phyloP scores from a whole-genome alignment of 2,329 filamentous ascomycete species.

The Endoconidiophora laricicola region DNA sequence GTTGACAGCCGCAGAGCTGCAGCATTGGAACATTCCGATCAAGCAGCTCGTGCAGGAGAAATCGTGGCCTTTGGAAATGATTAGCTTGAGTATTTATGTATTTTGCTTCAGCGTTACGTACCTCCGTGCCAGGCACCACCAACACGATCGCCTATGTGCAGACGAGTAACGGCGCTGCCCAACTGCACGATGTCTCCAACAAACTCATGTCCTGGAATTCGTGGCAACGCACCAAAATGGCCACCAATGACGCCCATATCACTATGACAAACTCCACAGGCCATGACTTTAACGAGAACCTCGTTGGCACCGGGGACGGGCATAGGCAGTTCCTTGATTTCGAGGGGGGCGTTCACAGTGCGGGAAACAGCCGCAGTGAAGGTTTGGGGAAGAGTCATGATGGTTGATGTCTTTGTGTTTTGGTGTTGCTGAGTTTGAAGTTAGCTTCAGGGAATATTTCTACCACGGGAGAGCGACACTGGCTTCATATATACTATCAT shows the following conservation, averaged over 20 bases:
- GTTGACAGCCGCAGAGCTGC: conserved; percentile 44
- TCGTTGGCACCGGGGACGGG: conserved; percentile 25
- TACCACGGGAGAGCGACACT: too few relatives aligned
- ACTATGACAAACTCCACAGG: conserved; percentile 55
- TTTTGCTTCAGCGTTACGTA: conserved; percentile 16
- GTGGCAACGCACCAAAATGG: conserved; percentile 36
- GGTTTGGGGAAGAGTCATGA: not conserved
- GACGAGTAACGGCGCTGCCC: conserved; percentile 37
- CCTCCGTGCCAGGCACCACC: conserved; percentile 55
- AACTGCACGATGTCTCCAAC: conserved; percentile 50
- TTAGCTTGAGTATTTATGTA: not conserved
- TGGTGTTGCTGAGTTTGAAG: not conserved
- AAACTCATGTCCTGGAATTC: conserved; percentile 54
- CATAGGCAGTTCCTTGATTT: not conserved
- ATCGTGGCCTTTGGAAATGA: conserved; percentile 30
- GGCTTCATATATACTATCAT: too few relatives aligned
- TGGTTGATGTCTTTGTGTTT: not conserved
- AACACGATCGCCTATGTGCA: conserved; percentile 48
- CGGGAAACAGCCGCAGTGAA: not conserved
- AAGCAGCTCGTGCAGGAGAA: conserved; percentile 44
- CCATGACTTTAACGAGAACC: conserved; percentile 53
- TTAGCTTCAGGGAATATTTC: not conserved
- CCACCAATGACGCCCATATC: conserved; percentile 35
- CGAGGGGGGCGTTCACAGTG: not conserved
- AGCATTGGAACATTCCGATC: conserved; percentile 50